phyloP scores from a whole-genome alignment of 306 rosid species.

The Potentilla sterilis region DNA sequence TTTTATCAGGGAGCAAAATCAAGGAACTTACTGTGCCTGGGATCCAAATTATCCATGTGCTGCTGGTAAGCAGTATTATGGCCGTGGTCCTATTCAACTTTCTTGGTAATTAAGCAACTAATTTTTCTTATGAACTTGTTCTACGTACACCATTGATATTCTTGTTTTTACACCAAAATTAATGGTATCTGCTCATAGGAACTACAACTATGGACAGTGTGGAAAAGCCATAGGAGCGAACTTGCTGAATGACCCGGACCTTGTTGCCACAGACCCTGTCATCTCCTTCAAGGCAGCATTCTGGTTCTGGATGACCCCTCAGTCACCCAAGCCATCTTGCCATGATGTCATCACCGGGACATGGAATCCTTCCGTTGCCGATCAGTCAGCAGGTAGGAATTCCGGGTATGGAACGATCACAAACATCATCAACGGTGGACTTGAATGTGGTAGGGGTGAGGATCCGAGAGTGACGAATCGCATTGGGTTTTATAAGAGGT shows the following conservation, averaged over 20 bases:
- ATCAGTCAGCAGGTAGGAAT: constrained; percentile 21
- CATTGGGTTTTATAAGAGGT: constrained; percentile 44
- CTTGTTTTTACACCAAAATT: background rate
- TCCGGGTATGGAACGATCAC: constrained; percentile 35
- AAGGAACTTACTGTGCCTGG: constrained; percentile 29
- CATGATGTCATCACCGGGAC: constrained; percentile 50
- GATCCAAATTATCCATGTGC: constrained; percentile 40
- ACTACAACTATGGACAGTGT: constrained; percentile 59
- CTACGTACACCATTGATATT: background rate
- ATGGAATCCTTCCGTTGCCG: constrained; percentile 52
- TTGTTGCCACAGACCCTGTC: constrained; percentile 41
- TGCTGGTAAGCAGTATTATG: constrained; percentile 51
- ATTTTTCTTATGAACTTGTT: background rate
- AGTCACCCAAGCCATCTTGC: constrained; percentile 62
- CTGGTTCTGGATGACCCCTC: constrained; percentile 84
- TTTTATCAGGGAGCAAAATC: constrained; percentile 34
- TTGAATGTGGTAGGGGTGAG: constrained; percentile 37
- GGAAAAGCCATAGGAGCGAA: constrained; percentile 38
- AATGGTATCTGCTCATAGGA: constrained; percentile 36
- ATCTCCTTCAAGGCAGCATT: constrained; percentile 61
- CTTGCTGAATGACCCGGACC: constrained; percentile 49
- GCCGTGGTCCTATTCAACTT: constrained; percentile 74
- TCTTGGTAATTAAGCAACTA: constrained; percentile 2
- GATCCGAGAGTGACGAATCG: constrained; percentile 25
- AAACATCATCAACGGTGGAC: constrained; percentile 49